Percentiles rank a stretch among this genome's conserved stretches.
Evolutionary conservation across 305 asterid species (phyloP).

Genomic region (Fraxinus platypoda): DNA sequence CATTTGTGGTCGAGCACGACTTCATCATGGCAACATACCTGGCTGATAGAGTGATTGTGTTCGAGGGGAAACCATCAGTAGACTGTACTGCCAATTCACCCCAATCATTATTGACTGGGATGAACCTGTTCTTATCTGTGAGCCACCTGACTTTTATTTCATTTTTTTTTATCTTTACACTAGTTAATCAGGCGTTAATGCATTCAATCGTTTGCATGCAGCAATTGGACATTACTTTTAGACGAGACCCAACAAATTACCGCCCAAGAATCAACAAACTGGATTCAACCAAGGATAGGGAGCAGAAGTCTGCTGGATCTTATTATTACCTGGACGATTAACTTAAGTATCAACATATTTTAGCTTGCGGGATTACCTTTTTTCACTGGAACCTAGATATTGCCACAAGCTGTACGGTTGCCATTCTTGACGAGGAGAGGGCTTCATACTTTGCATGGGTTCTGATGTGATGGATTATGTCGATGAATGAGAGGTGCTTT

Average conservation of each 20-base stretch:
- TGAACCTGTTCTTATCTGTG: conserved; percentile 93
- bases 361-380: background rate
- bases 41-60: conserved; percentile 94
- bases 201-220: conserved; percentile 32
- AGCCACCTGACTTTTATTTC: conserved; percentile 25
- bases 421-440: conserved; percentile 8
- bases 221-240: conserved; percentile 92
- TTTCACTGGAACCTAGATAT: conserved; percentile 25
- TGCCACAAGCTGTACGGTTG: conserved; percentile 20
- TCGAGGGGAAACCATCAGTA: conserved; percentile 79
- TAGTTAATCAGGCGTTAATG: conserved; percentile 6
- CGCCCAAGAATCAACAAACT: conserved; percentile 91
- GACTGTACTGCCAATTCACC: conserved; percentile 92
- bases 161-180: background rate
- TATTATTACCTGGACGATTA: conserved; percentile 85
- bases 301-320: conserved; percentile 86
- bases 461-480: background rate
- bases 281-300: conserved; percentile 89
- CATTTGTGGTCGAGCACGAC: conserved; percentile 94
- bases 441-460: background rate
- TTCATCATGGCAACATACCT: conserved; percentile 98
- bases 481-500: conserved; percentile 16
- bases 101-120: conserved; percentile 90
- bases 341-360: conserved; percentile 21
- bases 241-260: conserved; percentile 89